Evolutionary conservation across 441 rosid species (phyloP), one percentile per base, ranked within the genome.

Genomic region (Viola pubescens): DNA sequence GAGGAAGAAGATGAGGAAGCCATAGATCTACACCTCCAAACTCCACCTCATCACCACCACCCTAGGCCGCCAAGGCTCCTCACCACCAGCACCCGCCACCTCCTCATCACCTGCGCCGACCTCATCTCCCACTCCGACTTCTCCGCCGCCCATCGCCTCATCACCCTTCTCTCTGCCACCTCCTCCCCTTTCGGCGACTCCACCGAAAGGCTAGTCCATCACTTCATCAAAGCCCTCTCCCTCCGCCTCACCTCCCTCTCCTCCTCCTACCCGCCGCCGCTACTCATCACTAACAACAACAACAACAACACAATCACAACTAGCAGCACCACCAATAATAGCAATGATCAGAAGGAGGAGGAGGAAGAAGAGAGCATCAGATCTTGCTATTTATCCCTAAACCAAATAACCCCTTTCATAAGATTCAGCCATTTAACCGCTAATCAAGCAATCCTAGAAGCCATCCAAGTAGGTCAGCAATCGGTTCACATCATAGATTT

Each of bases 391-490:
- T 76, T 92, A 45, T 81, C 94, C 38, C 71, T 92, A 7, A 91
- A 92, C 63, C 98, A 87, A 63, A 73, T 92, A 49, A 92, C 95
- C 4, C 98, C 98, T 4, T 92, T 85, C 70, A 75, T 89, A 42
- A 65, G 97, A 52, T 92, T 92, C 64, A 75, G 89, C 54, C 98
- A 92, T 75, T 78, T 92, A 41, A 89, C 97, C 7, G 98, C 98
- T 3, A 92, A 89, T 61, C 98, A 92, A 50, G 97, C 97, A 19
- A 91, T 91, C 16, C 68, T 92, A 11, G 98, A 92, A 67, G 91
- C 91, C 9, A 72, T 83, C 42, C 79, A 77, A 56, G 56, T 59
- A 54, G 87, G 79, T 48, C 84, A 76, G 52, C 77, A 76, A 55
- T 12, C 9, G 13, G 71, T 87, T 51, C 98, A 91, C 75, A 84